Evolutionary conservation across 257 asterid genomes (phyloP).

Genomic region (Gardenia jasminoides): DNA sequence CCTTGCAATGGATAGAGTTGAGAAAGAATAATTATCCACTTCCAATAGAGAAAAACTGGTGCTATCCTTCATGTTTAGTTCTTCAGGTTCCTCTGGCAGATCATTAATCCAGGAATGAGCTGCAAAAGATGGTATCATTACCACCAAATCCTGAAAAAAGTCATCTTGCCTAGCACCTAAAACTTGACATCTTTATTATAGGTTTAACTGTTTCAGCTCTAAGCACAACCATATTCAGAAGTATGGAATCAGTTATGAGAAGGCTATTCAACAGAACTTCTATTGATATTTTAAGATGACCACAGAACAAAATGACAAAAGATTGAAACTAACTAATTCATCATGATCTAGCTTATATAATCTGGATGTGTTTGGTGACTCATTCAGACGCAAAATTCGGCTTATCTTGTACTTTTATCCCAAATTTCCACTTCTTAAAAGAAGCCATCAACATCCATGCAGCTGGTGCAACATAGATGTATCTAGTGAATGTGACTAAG

Average conservation of each 20-base stretch:
- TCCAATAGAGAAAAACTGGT: slow-evolving; percentile 18
- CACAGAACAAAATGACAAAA: background rate
- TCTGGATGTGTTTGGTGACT: background rate
- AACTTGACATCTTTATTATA: too few species aligned
- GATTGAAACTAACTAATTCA: background rate
- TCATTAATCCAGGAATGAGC: slow-evolving; percentile 58
- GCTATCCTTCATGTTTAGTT: slow-evolving; percentile 18
- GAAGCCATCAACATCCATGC: background rate
- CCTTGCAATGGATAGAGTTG: slow-evolving; percentile 25
- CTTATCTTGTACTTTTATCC: background rate
- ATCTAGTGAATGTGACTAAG: background rate
- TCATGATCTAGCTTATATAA: background rate
- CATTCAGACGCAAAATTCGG: background rate
- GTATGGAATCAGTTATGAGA: background rate
- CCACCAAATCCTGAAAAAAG: slow-evolving; percentile 5
- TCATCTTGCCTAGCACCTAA: background rate
- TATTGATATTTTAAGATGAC: too few species aligned
- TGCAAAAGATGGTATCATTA: slow-evolving; percentile 28
- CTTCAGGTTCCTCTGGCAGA: slow-evolving; percentile 21
- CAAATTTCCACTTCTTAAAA: background rate
- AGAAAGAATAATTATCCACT: slow-evolving; percentile 34
- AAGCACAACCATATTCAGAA: background rate
- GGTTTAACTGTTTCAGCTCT: background rate
- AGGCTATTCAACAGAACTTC: background rate
- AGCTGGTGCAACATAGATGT: background rate